Evolutionary conservation across 2,329 filamentous ascomycete species (phyloP).

Genomic region (Macrophomina phaseolina): DNA sequence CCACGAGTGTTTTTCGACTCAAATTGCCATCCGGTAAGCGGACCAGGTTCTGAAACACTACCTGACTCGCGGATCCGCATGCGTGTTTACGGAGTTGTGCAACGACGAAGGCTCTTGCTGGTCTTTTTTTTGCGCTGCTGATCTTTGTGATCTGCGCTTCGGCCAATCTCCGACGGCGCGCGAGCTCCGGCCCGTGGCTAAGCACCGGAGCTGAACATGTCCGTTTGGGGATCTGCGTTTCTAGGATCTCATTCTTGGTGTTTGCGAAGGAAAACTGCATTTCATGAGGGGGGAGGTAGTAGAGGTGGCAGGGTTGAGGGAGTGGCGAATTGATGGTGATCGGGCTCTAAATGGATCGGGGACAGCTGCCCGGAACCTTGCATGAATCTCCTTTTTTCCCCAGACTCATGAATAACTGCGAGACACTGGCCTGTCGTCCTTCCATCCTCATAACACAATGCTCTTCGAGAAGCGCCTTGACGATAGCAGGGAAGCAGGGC

Average conservation of each 20-base stretch:
- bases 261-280: background rate
- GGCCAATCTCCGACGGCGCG: background rate
- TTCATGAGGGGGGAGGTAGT: background rate
- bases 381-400: too few relatives aligned
- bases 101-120: background rate
- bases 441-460: too few relatives aligned
- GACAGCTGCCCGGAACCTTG: too few relatives aligned
- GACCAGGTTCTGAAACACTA: conserved; percentile 13
- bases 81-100: background rate
- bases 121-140: background rate
- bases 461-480: too few relatives aligned
- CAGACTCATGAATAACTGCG: too few relatives aligned
- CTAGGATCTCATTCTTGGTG: background rate
- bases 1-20: background rate
- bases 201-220: background rate
- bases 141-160: background rate
- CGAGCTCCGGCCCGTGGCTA: background rate
- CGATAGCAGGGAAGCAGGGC: background rate
- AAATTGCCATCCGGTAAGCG: background rate
- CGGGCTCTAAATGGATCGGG: too few relatives aligned
- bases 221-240: background rate
- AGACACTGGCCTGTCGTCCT: too few relatives aligned
- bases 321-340: background rate
- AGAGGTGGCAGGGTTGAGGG: background rate
- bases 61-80: conserved; percentile 9